Conservation (phyloP, 768 basidiomycete species). For the Tephrocybe sp. region DNA sequence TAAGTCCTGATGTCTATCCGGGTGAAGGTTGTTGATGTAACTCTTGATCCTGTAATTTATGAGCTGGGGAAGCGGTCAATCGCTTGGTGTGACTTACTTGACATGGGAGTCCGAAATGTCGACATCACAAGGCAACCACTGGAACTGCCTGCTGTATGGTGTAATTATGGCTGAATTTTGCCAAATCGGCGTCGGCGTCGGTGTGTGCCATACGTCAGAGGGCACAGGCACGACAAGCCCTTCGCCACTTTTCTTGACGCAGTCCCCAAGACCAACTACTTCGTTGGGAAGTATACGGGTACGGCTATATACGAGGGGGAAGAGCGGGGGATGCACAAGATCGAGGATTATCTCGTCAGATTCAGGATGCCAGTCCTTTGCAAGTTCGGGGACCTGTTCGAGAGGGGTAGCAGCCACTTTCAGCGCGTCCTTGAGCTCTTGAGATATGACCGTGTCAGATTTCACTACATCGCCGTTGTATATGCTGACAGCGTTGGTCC, state of each 20-base stretch:
- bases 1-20: conserved; percentile 22
- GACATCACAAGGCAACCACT: conserved; percentile 31
- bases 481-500: conserved; percentile 11
- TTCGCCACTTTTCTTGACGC: conserved; percentile 16
- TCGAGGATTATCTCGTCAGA: conserved; percentile 41
- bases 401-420: conserved; percentile 22
- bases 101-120: conserved; percentile 22
- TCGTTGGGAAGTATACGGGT: conserved; percentile 17
- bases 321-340: conserved; percentile 43
- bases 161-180: too few relatives aligned
- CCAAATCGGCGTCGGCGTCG: not conserved
- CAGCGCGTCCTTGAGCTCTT: conserved; percentile 17
- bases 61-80: not conserved
- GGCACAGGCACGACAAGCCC: conserved; percentile 12
- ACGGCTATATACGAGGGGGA: conserved; percentile 30
- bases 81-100: conserved; percentile 13
- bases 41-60: conserved; percentile 26
- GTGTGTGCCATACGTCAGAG: too few relatives aligned
- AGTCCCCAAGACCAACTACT: conserved; percentile 15
- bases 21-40: conserved; percentile 46
- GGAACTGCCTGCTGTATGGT: conserved; percentile 4
- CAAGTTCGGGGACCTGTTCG: conserved; percentile 30
- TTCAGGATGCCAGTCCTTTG: conserved; percentile 43
- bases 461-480: conserved; percentile 24
- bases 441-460: conserved; percentile 28